Evolutionary conservation across 208 protist genomes (phyloP).

Genomic region (Leishmania arabica): DNA sequence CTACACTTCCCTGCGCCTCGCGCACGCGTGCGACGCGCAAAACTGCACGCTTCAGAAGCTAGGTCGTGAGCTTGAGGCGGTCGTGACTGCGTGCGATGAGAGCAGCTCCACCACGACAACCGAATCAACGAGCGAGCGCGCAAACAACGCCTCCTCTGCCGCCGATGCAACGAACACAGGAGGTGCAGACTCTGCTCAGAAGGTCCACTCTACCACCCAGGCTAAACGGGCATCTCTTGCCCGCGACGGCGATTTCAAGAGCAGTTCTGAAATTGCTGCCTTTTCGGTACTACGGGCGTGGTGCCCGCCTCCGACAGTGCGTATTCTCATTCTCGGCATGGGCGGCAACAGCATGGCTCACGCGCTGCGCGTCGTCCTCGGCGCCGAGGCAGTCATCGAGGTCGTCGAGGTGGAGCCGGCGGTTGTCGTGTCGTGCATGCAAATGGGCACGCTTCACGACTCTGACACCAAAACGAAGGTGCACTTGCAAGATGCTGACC

Average conservation of each 20-base stretch:
- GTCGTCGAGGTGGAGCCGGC: constrained; percentile 74
- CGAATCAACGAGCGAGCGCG: neutral
- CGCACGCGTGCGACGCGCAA: constrained; percentile 6
- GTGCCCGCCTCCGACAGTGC: constrained; percentile 32
- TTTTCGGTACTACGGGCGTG: constrained; percentile 9
- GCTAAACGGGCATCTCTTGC: neutral
- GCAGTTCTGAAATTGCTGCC: neutral
- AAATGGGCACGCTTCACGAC: constrained; percentile 32
- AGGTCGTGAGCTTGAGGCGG: neutral
- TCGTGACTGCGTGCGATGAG: neutral
- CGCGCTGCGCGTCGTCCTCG: constrained; percentile 55
- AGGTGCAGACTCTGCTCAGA: neutral
- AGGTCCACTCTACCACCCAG: neutral
- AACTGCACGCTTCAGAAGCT: neutral
- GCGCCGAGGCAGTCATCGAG: constrained; percentile 43
- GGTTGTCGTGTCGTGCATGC: constrained; percentile 52
- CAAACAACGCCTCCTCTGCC: neutral
- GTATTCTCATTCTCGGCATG: constrained; percentile 73
- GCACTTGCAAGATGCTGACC: constrained; percentile 41
- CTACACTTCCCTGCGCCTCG: constrained; percentile 31
- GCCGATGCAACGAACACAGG: neutral
- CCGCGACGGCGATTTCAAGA: neutral
- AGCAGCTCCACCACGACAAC: neutral
- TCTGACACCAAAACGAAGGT: constrained; percentile 45
- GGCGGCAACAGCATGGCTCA: constrained; percentile 84